Percentiles rank a stretch among this genome's conserved stretches.
These are phyloP conservation scores for Triticum turgidum DNA, from an alignment of 176 grass and related monocot species.

Conservation along the genomic window DNA sequence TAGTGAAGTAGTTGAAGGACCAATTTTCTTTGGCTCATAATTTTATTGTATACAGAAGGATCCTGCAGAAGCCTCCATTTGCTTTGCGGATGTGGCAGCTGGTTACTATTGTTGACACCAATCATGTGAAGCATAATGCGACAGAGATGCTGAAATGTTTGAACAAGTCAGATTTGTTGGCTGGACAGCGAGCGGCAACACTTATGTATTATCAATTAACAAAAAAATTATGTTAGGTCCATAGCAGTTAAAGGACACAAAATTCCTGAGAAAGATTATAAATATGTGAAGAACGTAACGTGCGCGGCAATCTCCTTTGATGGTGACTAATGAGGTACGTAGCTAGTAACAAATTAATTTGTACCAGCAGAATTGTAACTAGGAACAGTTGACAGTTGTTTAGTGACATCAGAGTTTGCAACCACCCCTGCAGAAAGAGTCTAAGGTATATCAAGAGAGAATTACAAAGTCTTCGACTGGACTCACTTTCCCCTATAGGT, in stretches of 20 bases:
- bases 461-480: no score
- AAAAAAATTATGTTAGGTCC: no score
- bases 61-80: slow-evolving; percentile 15
- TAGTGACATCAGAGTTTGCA: background rate
- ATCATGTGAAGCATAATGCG: background rate
- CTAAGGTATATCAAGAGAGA: no score
- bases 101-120: background rate
- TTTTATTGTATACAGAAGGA: background rate
- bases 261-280: no score
- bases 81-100: background rate
- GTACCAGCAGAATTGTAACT: no score
- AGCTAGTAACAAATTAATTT: no score
- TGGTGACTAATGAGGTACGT: background rate
- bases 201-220: no score
- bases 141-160: background rate
- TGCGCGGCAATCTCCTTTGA: background rate
- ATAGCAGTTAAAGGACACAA: no score
- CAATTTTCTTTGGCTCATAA: background rate
- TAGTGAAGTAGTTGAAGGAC: background rate
- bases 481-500: no score
- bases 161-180: background rate
- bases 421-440: background rate
- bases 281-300: background rate
- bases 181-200: background rate
- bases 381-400: background rate